Evolutionary conservation across 495 filamentous ascomycete genomes (phyloP), one percentile per base, ranked within the genome.

Genomic region (Penicillium longicatenatum): DNA sequence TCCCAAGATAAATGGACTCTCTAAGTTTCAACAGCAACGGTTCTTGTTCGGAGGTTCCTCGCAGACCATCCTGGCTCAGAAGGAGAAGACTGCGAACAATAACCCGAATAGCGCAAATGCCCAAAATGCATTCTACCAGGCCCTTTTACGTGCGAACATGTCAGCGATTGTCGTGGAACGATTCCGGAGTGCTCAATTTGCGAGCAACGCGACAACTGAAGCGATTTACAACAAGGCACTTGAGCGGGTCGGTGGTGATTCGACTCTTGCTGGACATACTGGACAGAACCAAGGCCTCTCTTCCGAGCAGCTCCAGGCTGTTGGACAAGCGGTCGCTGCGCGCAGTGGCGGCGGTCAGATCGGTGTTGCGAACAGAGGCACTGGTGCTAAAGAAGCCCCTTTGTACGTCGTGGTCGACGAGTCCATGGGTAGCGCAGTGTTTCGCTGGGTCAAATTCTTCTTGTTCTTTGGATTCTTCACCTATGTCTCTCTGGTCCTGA

Each of bases 371-470:
- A 52, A 42, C 22, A 74, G 68, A 62, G 85, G 86, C 24, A 82
- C 80, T 37, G 91, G 91, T 44, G 86, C 78, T 3, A 93, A 92
- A 73, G 85, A 86, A 35, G 82, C 85, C 43, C 94, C 93, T 14
- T 78, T 98, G 35, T 90, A 98, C 67, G 94, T 98, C 19, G 91
- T 98, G 19, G 91, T 98, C n/a, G 93, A 97, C 59, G 93, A 98
- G 66, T 89, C 90, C 16, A 76, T 89, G 35, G 85, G 90, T 50
- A 85, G 84, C 58, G 79, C 79, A 6, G 77, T 96, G 49, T 95
- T 97, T 71, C 89, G 91, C 67, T 97, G 91, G 93, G 76, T 92
- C 67, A 95, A 90, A 64, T 95, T 96, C 63, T 46, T 95, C 19
- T 64, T 92, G 17, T 87, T 82, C 70, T 96, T 96, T 59, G 83